Conservation (phyloP, 1,139 yeast genomes). For the Suhomyces wounanorum region DNA sequence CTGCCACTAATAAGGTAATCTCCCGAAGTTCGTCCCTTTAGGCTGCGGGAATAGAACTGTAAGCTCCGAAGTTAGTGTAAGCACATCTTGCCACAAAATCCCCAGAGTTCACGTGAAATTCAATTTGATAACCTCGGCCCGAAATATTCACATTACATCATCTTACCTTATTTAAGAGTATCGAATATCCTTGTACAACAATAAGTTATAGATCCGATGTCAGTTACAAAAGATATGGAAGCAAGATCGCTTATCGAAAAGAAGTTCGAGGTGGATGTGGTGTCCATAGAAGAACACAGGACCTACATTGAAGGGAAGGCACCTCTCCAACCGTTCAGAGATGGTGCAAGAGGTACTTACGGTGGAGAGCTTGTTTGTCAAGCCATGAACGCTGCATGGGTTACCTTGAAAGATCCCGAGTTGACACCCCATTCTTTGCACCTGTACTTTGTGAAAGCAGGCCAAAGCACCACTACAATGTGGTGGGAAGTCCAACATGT, state of each 20-base stretch:
- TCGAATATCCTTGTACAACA: neutral
- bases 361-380: constrained; percentile 46
- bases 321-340: constrained; percentile 37
- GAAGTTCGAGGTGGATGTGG: constrained; percentile 22
- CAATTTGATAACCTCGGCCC: neutral
- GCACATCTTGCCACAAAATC: neutral
- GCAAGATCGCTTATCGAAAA: constrained; percentile 25
- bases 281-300: constrained; percentile 11
- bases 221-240: constrained; percentile 14
- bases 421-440: constrained; percentile 45
- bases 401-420: constrained; percentile 28
- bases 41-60: too few species aligned
- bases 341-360: constrained; percentile 39
- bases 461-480: constrained; percentile 31
- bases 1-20: too few species aligned
- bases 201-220: neutral
- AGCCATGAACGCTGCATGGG: constrained; percentile 41
- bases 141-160: neutral
- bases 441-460: constrained; percentile 44
- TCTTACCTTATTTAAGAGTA: neutral
- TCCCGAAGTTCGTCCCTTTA: too few species aligned
- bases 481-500: constrained; percentile 37
- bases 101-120: neutral
- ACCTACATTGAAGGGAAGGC: constrained; percentile 31
- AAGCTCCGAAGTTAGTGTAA: neutral